Evolutionary conservation across 1,284 basidiomycete species (phyloP).

Genomic region (Rhodotorula sp.): DNA sequence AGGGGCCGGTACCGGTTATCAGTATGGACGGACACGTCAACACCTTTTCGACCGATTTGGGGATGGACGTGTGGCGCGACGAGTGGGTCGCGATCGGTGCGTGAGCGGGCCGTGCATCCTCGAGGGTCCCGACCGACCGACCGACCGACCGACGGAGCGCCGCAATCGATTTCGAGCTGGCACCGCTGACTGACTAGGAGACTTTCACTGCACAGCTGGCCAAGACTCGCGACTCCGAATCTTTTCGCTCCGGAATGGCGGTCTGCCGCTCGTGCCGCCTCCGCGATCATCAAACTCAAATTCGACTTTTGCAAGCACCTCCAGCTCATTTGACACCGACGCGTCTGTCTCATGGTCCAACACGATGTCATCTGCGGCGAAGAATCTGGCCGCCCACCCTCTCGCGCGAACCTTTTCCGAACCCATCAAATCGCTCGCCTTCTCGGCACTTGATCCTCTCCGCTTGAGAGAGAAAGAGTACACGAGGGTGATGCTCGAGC

Average conservation of each 20-base stretch:
- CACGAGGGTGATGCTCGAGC: background rate
- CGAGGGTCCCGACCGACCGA: too few species aligned
- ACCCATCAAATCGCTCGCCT: slow-evolving; percentile 5
- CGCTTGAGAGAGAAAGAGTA: background rate
- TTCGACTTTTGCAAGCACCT: background rate
- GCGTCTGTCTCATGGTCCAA: background rate
- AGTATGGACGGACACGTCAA: slow-evolving; percentile 24
- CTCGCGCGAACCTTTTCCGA: background rate
- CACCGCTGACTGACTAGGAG: background rate
- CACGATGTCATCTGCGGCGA: background rate
- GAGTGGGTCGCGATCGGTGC: slow-evolving; percentile 25
- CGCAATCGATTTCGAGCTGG: too few species aligned
- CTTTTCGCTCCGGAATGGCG: slow-evolving; percentile 30
- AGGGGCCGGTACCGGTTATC: background rate
- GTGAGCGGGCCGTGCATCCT: background rate
- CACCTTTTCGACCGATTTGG: slow-evolving; percentile 17
- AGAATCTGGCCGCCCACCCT: background rate
- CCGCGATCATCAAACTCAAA: background rate
- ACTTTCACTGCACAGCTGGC: slow-evolving; percentile 11
- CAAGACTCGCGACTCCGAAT: slow-evolving; percentile 29
- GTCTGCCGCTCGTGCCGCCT: background rate
- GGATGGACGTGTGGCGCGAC: slow-evolving; percentile 30
- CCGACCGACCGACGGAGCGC: too few species aligned
- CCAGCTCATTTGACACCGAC: background rate
- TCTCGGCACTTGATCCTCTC: slow-evolving; percentile 4